Evolutionary conservation across 768 basidiomycete species (phyloP).

Genomic region (Clathrus columnatus): DNA sequence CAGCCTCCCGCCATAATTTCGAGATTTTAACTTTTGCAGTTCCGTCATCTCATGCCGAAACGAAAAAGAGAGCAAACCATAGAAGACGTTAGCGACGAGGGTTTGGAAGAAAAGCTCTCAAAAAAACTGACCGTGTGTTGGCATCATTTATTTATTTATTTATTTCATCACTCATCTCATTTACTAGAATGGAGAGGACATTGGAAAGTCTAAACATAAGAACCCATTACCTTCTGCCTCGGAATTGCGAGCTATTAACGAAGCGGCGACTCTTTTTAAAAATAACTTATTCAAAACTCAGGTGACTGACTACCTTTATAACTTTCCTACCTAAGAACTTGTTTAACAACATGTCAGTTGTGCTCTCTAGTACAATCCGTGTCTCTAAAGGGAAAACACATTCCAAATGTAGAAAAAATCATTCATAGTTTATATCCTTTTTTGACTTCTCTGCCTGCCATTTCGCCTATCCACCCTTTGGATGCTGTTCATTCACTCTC

Average conservation of each 20-base stretch:
- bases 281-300: slow-evolving; percentile 82
- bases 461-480: slow-evolving; percentile 56
- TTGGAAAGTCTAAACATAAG: neutral
- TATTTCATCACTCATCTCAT: neutral
- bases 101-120: neutral
- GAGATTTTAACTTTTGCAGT: too few species aligned
- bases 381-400: slow-evolving; percentile 51
- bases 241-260: slow-evolving; percentile 64
- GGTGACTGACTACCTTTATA: slow-evolving; percentile 30
- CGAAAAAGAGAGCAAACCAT: neutral
- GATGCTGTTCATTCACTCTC: slow-evolving; percentile 39
- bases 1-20: neutral
- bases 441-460: slow-evolving; percentile 48
- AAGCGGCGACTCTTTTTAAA: slow-evolving; percentile 63
- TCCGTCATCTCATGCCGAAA: too few species aligned
- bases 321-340: neutral
- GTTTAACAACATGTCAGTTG: slow-evolving; percentile 9
- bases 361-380: slow-evolving; percentile 61
- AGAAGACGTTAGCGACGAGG: neutral
- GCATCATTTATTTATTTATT: neutral
- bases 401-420: slow-evolving; percentile 55
- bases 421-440: slow-evolving; percentile 60
- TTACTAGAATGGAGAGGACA: neutral
- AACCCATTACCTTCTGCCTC: slow-evolving; percentile 57
- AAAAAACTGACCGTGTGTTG: neutral